These are phyloP conservation scores for Pleodorina starrii DNA, from an alignment of 139 green algal species.

Conservation along the genomic window DNA sequence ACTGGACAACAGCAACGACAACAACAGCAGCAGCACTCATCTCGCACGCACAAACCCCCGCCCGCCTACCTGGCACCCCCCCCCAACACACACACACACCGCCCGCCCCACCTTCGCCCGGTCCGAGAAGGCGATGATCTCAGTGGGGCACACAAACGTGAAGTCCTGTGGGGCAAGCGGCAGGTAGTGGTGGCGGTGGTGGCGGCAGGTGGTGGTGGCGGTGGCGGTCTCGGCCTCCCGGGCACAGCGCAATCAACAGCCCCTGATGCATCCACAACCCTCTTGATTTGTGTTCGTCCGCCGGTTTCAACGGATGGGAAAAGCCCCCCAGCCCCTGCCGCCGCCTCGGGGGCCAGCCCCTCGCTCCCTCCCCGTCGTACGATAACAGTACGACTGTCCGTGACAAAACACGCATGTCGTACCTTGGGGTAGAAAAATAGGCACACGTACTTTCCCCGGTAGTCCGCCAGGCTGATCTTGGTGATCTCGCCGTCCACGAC, in stretches of 20 bases:
- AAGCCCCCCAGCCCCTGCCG: not conserved
- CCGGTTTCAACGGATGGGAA: not conserved
- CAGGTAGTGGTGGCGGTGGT: not conserved
- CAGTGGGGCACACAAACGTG: constrained; percentile 83
- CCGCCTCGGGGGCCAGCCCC: too few relatives aligned
- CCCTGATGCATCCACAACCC: too few relatives aligned
- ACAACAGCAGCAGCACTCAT: not conserved
- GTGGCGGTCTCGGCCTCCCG: too few relatives aligned
- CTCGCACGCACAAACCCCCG: too few relatives aligned
- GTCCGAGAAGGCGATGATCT: constrained; percentile 92
- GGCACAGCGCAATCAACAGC: not conserved
- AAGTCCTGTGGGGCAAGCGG: constrained; percentile 68
- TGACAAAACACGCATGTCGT: too few relatives aligned
- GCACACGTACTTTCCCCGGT: constrained; percentile 49
- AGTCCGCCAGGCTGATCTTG: constrained; percentile 33
- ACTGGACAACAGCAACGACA: not conserved
- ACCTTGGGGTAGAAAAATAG: constrained; percentile 82
- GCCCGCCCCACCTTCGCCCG: constrained; percentile 74
- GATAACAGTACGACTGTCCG: too few relatives aligned
- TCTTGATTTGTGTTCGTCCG: too few relatives aligned
- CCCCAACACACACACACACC: too few relatives aligned
- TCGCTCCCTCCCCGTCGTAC: too few relatives aligned
- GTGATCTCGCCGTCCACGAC: constrained; percentile 48
- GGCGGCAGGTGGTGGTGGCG: too few relatives aligned
- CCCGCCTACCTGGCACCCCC: too few relatives aligned